These are phyloP conservation scores for Giardia duodenalis DNA, from an alignment of 208 protist species.

Conservation along the genomic window DNA sequence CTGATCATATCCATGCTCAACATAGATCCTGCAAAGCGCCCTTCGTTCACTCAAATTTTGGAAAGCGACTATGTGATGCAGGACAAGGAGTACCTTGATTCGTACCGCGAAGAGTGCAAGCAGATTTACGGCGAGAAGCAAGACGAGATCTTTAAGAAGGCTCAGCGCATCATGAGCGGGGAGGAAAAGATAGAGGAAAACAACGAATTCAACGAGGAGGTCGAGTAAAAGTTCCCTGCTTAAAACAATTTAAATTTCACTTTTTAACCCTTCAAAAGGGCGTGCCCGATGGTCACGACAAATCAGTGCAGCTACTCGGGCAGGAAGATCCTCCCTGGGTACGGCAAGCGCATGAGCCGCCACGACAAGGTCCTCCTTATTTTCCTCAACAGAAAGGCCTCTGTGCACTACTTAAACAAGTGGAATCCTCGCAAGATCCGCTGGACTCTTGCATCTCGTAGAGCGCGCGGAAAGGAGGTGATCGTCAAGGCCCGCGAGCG, in stretches of 20 bases:
- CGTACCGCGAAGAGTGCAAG: background rate
- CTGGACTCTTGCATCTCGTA: constrained; percentile 28
- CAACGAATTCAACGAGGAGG: background rate
- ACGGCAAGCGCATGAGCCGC: constrained; percentile 3
- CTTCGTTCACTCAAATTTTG: background rate
- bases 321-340: constrained; percentile 8
- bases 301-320: constrained; percentile 33
- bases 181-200: constrained; percentile 1
- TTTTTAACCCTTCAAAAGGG: background rate
- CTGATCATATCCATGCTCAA: constrained; percentile 7
- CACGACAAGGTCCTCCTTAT: background rate
- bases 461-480: constrained; percentile 25
- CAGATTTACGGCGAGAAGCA: background rate
- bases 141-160: background rate
- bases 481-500: background rate
- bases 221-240: background rate
- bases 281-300: constrained; percentile 8
- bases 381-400: constrained; percentile 27
- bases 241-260: background rate
- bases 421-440: constrained; percentile 30
- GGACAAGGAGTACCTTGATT: background rate
- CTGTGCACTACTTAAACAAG: background rate
- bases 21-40: background rate
- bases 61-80: background rate
- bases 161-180: background rate